Base-by-base conservation (phyloP, 352 stramenopile genomes). In the Pythium grandisporangium region DNA sequence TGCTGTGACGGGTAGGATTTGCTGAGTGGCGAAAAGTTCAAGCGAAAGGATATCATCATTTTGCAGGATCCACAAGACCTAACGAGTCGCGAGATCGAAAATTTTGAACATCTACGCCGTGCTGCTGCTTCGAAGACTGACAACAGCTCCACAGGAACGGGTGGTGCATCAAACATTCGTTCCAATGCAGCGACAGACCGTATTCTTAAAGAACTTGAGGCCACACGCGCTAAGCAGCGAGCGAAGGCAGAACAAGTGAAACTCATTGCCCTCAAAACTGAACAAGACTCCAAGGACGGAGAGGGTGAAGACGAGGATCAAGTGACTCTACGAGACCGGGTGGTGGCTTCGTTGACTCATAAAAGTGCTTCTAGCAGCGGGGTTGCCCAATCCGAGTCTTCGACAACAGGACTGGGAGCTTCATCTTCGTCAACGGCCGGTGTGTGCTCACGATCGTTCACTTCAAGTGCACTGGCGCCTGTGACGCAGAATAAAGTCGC, bases 41-140 rank as follows among this genome's bases (percentile, higher is more conserved):
- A 88, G 45, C 75, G 80, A 47, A 90, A 88, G 42, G 85, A 98
- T 67, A 86, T 98, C 14, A 94, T 98, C 41, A 73, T 97, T 22
- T 58, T 99, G 20, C 95, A 98, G 48, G 94, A 99, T 68, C 93
- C 93, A 0, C 66, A 94, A 39, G 80, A 97, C 50, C 73, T 88
- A 17, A 79, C 77, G 21, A 77, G 79, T 30, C 75, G 95, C 16
- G 95, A 99, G 67, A 97, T 98, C 42, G 84, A 95, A n/a, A 98
- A 97, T 54, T 99, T 99, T 64, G 83, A 90, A 47, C 95, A 99
- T 53, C 83, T 98, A 10, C 63, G 84, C 19, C 66, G 68, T 25
- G 66, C 80, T 8, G 40, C 53, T 22, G 32, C 51, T 13, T 51
- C 45, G 30, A 41, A 57, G 11, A 30, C 51, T 19, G 37, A 24